Evolutionary conservation across 306 rosid genomes (phyloP), one percentile per base, ranked within the genome.

Genomic region (Prunus davidiana): DNA sequence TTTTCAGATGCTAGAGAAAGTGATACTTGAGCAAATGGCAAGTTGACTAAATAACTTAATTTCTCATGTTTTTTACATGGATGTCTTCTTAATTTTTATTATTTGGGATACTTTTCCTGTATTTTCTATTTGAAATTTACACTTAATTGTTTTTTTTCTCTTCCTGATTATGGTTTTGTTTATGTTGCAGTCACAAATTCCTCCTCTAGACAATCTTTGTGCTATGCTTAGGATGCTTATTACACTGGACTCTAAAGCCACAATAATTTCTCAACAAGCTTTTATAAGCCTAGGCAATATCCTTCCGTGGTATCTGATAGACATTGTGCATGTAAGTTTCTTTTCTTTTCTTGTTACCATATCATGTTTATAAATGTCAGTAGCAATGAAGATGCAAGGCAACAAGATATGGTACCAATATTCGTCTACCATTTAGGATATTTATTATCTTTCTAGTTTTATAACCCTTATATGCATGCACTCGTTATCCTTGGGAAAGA

Each of bases 171-270:
- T 64, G 58, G 12, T 69, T 34, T 77, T 50, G 3, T 60, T 77
- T 80, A 60, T 83, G 14, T 63, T 46, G 43, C 86, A 89, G 95
- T 24, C 49, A 34, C 77, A 71, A 74, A 88, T 78, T 78, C 91
- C 88, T 62, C 89, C 89, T n/a, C 49, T 93, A 65, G 91, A 86
- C 76, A 93, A 88, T 67, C 18, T 69, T 58, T 93, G 91, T 71
- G 89, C 96, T 70, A 83, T 93, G 85, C 88, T 93, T 47, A 88
- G 93, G 73, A 76, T 84, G 81, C 86, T 93, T 28, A 69, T 80
- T 69, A 55, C 79, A 14, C 64, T 93, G 79, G 95, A 89, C 85
- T 84, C 86, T 52, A 76, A 88, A 65, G 88, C 89, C 72, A 78
- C 86, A 14, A 76, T 74, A 67, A 92, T 91, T 80, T 89, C 90